Percentiles rank a stretch among this genome's conserved stretches.
These are phyloP conservation scores for Candida nitratophila DNA, from an alignment of 805 yeast genomes.

Conservation along the genomic window DNA sequence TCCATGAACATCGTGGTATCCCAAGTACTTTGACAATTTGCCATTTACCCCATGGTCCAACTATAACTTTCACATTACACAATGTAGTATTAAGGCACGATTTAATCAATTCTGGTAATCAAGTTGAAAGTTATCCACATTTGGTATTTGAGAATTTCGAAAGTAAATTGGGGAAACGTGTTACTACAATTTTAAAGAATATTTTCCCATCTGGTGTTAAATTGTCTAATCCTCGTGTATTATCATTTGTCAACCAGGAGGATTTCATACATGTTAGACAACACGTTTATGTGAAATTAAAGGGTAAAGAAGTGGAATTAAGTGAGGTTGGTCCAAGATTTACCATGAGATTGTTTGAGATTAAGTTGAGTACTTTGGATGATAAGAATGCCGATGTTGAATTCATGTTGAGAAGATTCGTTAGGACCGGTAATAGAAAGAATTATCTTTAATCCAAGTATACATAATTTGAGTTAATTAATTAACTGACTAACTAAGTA, in stretches of 20 bases:
- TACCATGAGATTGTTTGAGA: slow-evolving; percentile 89
- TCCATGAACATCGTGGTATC: slow-evolving; percentile 97
- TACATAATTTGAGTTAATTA: no score
- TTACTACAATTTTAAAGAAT: slow-evolving; percentile 74
- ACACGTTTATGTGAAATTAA: slow-evolving; percentile 86
- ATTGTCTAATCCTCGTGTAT: slow-evolving; percentile 82
- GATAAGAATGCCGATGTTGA: slow-evolving; percentile 97
- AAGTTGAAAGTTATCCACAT: slow-evolving; percentile 90
- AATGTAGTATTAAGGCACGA: slow-evolving; percentile 95
- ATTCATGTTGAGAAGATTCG: slow-evolving; percentile 90
- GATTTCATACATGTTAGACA: slow-evolving; percentile 94
- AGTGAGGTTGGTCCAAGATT: slow-evolving; percentile 99
- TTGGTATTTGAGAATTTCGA: slow-evolving; percentile 86
- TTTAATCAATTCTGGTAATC: slow-evolving; percentile 75
- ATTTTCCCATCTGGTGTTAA: slow-evolving; percentile 97
- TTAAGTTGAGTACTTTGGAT: slow-evolving; percentile 84
- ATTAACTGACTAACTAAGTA: background rate
- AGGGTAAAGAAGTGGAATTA: slow-evolving; percentile 71
- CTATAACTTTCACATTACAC: slow-evolving; percentile 88
- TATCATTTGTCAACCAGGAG: slow-evolving; percentile 82
- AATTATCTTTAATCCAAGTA: slow-evolving; percentile 64
- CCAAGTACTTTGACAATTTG: slow-evolving; percentile 90
- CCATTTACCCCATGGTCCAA: slow-evolving; percentile 98
- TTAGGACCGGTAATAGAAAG: slow-evolving; percentile 92
- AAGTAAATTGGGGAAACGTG: slow-evolving; percentile 74